Evolutionary conservation across 306 rosid genomes (phyloP), one percentile per base, ranked within the genome.

Genomic region (Crotalaria pallida): DNA sequence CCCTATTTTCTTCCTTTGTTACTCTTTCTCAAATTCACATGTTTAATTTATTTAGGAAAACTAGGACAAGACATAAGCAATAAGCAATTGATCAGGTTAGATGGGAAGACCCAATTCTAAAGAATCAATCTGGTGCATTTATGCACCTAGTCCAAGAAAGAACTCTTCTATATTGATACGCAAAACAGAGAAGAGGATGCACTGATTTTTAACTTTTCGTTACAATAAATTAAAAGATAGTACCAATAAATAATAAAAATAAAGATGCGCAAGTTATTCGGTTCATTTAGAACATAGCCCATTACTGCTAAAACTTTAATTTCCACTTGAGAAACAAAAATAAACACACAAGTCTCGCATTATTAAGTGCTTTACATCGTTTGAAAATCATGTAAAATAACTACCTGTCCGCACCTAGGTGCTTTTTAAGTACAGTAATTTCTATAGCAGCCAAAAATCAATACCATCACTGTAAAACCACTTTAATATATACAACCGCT

Each of bases 401-500:
- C n/a, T 10, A 10, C 44, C 0, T 40, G 10, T 10, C 29, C 3
- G 63, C 56, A 7, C 27, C 5, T 6, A 7, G 29, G 21, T 7
- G 40, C 40, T 38, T 1, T 3, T 3, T 26, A 26, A 26, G 29
- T 26, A 26, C 1, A 26, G 4, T 2, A 1, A 40, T 38, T 41
- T 41, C 1, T 41, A 9, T 53, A 13, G 50, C 55, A 24, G 49
- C 74, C 67, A 34, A 76, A 29, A 48, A 18, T 17, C 26, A 59
- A 48, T 15, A 15, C 33, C 10, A 34, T 47, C 55, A 36, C 12
- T 49, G 56, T 56, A 18, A 34, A 43, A 38, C 52, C 17, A 40
- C 59, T 9, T 10, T 16, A 3, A 70, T 67, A 68, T 76, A 38
- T 55, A 74, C 72, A 79, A 53, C 44, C 27, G 16, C 36, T 4